Base-by-base conservation (phyloP, 1,284 basidiomycete species). In the Sporisorium graminicola region DNA sequence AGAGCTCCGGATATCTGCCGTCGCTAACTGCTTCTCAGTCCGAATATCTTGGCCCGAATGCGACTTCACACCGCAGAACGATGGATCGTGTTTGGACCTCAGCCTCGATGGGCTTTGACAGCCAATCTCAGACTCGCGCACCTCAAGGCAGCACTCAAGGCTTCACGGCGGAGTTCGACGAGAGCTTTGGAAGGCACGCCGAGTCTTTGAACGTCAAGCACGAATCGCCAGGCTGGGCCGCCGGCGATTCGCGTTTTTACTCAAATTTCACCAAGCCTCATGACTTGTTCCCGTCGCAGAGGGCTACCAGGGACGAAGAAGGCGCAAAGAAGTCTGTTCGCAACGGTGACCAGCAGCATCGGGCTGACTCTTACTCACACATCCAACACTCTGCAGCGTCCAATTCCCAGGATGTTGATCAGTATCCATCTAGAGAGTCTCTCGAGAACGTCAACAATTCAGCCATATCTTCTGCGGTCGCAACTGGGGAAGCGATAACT, bases 231-330 rank as follows among this genome's bases (percentile, higher is more conserved):
- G 49, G 55, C 12, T 20, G 20, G 13, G 29, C 35, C 2, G 47
- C 26, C 12, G 27, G 18, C 7, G 31, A 54, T 1, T 26, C 46
- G n/a, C 29, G 16, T 22, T 14, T 31, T 6, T 10, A 42, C 20
- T 27, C 56, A 74, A 74, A 69, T 74, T 74, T 74, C 65, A 52
- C 54, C 46, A 58, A 61, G 71, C 71, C 71, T 74, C 62, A 74
- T 74, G 71, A 74, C 33, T 68, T 53, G 61, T 65, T 44, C 33
- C 58, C 55, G 55, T 58, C 63, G 54, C 61, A 64, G 37, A 58
- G 61, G 62, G 65, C 65, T 69, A 61, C 62, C 40, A 47, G 50
- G 53, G 55, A 65, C 58, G 71, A 74, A 62, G 71, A 74, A 69
- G 71, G 71, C 71, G 65, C 20, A 51, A 49, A 47, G 33, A 74